Base-by-base conservation (phyloP, 805 yeast genomes). In the Candida ascalaphidarum region DNA sequence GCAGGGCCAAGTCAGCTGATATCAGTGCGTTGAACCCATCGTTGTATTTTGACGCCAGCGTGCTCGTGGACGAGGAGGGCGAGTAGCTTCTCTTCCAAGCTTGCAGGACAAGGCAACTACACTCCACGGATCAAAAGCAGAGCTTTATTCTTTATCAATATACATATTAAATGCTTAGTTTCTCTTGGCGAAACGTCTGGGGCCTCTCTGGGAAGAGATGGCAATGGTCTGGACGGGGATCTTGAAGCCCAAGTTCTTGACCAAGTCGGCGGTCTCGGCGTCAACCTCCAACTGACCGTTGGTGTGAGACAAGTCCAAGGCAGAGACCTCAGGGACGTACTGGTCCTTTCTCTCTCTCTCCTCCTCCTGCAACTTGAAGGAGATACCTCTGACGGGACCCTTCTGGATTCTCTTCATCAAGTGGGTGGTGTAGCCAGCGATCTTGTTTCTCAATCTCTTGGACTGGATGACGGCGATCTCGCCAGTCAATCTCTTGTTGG, bases 271-370 rank as follows among this genome's bases (percentile, higher is more conserved):
- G 58, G 97, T 89, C 73, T 86, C 96, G 63, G 82, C 74, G 70
- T 89, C 98, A 63, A 89, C 94, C 73, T 84, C 88, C 68, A 92
- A 83, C 62, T 82, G 92, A 65, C 86, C 86, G 72, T 86, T 85
- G 65, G 92, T 79, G 81, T 83, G 84, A 52, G 94, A 78, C 63
- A 92, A 81, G 75, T 92, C 97, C 67, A 92, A 84, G 69, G 98
- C 98, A 63, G 98, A 94, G 62, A 88, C 94, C 68, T 88, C 97
- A 73, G 99, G 99, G 60, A 94, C 98, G 74, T 88, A 92, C 77
- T 92, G 98, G 74, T 92, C 97, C 76, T 94, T 92, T 77, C 98
- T 84, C 78, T 92, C 99, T 81, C 98, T 89, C 81, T 92, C 99
- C 77, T 92, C 99, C 77, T 92, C 99, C 80, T 92, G 99, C 64